Base-by-base conservation (phyloP, 371 early-diverging fungal genomes). In the Parasitella parasitica region DNA sequence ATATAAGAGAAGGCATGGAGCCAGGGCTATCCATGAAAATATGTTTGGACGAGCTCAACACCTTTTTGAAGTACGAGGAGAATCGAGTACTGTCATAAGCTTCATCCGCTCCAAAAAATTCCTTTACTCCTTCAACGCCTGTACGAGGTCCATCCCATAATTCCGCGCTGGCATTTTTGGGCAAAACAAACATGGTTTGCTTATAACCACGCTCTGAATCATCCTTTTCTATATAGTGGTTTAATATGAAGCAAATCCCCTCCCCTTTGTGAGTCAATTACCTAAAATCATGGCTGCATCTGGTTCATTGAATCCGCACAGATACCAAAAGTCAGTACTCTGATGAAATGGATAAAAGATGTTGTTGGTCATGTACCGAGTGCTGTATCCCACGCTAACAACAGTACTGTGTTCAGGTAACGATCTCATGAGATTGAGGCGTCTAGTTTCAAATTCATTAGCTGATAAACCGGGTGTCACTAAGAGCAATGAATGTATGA, bases 341-440 rank as follows among this genome's bases (percentile, higher is more conserved):
- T 97, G 97, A 62, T 95, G 94, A 66, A 94, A 98, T n/a, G 89
- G 91, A 69, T 97, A 94, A 80, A 97, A 97, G 53, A 97, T 94
- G 57, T 93, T 93, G 60, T 93, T 89, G 64, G 95, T 90, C 75
- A 90, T 86, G 70, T 92, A 97, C n/a, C 92, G 85, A 59, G 91
- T 85, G 0, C 84, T 80, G 60, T 91, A 86, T 8, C 96, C 92
- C 16, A 91, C 80, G 20, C 87, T 80, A 26, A 97, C 72, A n/a
- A 87, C 91, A 1, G 83, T 72, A 46, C 89, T 86, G 16, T 83
- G 82, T 37, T 85, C 83, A 13, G 90, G 88, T 13, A 94, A 63
- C 6, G 69, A 61, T 16, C 71, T 63, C 73, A 93, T 84, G 34
- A 96, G 69, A 24, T 71, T 67, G n/a, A 79, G 72, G 34, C 96